Evolutionary conservation across 1,284 basidiomycete genomes (phyloP).

Genomic region (Thecaphora frezii): DNA sequence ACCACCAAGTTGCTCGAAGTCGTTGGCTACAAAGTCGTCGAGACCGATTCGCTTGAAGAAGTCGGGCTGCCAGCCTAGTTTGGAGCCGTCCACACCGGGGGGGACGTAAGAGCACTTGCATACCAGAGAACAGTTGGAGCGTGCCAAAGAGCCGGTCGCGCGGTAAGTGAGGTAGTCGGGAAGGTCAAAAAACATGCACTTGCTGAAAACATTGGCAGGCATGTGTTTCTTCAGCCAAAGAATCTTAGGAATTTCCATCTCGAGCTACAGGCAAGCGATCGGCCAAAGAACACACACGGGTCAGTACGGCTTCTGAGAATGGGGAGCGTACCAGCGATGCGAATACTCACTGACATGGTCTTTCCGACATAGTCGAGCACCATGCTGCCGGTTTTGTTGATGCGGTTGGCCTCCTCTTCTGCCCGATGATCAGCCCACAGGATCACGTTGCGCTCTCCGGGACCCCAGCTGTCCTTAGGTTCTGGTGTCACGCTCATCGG

Average conservation of each 20-base stretch:
- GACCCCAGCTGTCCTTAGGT: slow-evolving; percentile 41
- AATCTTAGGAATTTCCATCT: slow-evolving; percentile 71
- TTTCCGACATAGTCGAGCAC: slow-evolving; percentile 95
- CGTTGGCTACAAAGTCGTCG: slow-evolving; percentile 62
- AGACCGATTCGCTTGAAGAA: slow-evolving; percentile 57
- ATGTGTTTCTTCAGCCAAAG: slow-evolving; percentile 94
- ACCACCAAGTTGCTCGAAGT: slow-evolving; percentile 78
- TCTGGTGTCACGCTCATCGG: slow-evolving; percentile 81
- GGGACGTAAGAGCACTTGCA: slow-evolving; percentile 97
- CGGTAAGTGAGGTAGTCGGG: slow-evolving; percentile 95
- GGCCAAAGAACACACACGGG: no score
- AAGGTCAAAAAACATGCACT: slow-evolving; percentile 92
- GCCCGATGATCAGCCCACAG: slow-evolving; percentile 77
- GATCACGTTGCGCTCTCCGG: slow-evolving; percentile 45
- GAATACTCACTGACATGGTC: slow-evolving; percentile 76
- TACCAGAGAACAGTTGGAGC: slow-evolving; percentile 88
- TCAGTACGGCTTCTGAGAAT: no score
- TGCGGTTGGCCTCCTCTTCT: slow-evolving; percentile 82
- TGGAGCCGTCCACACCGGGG: slow-evolving; percentile 61
- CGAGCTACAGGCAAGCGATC: slow-evolving; percentile 29
- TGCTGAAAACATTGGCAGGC: slow-evolving; percentile 72
- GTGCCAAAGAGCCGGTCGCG: slow-evolving; percentile 75
- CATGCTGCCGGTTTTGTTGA: slow-evolving; percentile 80
- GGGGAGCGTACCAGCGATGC: no score
- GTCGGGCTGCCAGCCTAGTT: slow-evolving; percentile 54